These are phyloP conservation scores for Podila epigama DNA, from an alignment of 192 early-diverging fungal genomes.

Conservation along the genomic window DNA sequence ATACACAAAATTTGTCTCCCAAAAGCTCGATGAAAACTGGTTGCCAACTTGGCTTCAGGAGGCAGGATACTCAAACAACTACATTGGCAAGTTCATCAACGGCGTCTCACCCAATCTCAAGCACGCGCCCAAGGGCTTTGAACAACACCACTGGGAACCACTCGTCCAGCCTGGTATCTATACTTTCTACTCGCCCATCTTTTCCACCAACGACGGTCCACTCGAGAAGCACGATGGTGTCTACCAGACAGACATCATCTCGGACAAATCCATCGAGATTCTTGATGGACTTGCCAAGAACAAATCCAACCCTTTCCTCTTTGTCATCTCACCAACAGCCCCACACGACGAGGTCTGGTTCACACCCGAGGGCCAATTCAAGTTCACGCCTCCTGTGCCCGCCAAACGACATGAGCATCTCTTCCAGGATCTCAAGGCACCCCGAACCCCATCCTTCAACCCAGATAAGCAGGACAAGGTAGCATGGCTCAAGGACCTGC, in stretches of 20 bases:
- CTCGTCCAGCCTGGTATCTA: conserved; percentile 67
- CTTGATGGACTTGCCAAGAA: conserved; percentile 51
- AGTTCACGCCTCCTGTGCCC: conserved; percentile 60
- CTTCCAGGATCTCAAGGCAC: conserved; percentile 61
- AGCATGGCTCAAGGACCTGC: conserved; percentile 57
- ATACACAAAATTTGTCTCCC: conserved; percentile 43
- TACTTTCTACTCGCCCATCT: conserved; percentile 62
- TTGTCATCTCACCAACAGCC: conserved; percentile 65
- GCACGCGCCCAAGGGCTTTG: conserved; percentile 52
- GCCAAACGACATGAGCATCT: conserved; percentile 64
- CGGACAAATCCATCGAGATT: conserved; percentile 56
- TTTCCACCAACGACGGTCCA: conserved; percentile 62
- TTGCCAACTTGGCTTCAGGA: conserved; percentile 37
- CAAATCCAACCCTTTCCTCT: conserved; percentile 52
- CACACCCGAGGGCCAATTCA: conserved; percentile 9
- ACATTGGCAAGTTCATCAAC: conserved; percentile 76
- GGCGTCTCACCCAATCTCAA: conserved; percentile 44
- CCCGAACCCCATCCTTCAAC: conserved; percentile 66
- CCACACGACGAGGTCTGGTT: conserved; percentile 64
- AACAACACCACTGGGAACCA: conserved; percentile 45
- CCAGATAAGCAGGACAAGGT: conserved; percentile 58
- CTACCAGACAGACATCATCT: conserved; percentile 65
- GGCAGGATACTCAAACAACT: conserved; percentile 68
- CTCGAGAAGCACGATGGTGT: conserved; percentile 54
- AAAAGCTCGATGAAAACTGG: conserved; percentile 39